A percentile compares a stretch with the other conserved stretches of the same genome.
phyloP scores from a whole-genome alignment of 1,139 yeast species.

The Kodamaea plutei region DNA sequence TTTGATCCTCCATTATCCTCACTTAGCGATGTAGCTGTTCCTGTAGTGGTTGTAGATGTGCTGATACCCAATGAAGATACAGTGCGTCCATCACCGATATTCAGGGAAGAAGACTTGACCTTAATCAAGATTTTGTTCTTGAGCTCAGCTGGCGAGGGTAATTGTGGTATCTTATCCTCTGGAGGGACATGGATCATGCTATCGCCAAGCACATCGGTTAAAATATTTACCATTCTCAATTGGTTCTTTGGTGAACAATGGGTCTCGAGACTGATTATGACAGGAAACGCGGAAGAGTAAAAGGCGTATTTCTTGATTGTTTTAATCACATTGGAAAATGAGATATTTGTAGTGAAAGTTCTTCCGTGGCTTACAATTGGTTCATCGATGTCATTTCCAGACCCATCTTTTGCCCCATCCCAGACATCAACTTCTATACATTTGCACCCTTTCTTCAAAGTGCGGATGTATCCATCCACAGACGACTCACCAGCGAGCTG shows the following conservation, averaged over 20 bases:
- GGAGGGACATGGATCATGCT: constrained; percentile 47
- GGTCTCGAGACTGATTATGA: constrained; percentile 82
- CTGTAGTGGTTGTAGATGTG: constrained; percentile 16
- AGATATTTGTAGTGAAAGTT: constrained; percentile 71
- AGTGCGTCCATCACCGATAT: constrained; percentile 2
- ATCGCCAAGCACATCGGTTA: constrained; percentile 58
- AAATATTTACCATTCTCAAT: constrained; percentile 44
- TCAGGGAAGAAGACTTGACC: constrained; percentile 53
- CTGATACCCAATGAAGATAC: constrained; percentile 4
- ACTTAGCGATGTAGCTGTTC: constrained; percentile 45
- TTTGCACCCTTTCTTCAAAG: constrained; percentile 85
- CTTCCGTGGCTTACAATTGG: constrained; percentile 92
- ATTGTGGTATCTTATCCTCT: constrained; percentile 15
- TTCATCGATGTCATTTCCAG: constrained; percentile 31
- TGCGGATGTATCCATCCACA: constrained; percentile 86
- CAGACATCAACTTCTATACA: constrained; percentile 93
- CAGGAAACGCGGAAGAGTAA: constrained; percentile 75
- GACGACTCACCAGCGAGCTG: constrained; percentile 93
- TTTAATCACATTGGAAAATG: constrained; percentile 63
- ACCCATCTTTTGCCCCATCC: constrained; percentile 55
- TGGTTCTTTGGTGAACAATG: constrained; percentile 73
- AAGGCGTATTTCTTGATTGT: constrained; percentile 83
- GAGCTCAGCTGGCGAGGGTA: constrained; percentile 74
- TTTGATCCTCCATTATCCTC: constrained; percentile 34
- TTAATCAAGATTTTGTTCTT: constrained; percentile 70